A percentile compares a stretch with the other conserved stretches of the same genome.
These are phyloP conservation scores for Chimonanthus praecox DNA, from an alignment of 164 flowering plant genomes.

Conservation along the genomic window DNA sequence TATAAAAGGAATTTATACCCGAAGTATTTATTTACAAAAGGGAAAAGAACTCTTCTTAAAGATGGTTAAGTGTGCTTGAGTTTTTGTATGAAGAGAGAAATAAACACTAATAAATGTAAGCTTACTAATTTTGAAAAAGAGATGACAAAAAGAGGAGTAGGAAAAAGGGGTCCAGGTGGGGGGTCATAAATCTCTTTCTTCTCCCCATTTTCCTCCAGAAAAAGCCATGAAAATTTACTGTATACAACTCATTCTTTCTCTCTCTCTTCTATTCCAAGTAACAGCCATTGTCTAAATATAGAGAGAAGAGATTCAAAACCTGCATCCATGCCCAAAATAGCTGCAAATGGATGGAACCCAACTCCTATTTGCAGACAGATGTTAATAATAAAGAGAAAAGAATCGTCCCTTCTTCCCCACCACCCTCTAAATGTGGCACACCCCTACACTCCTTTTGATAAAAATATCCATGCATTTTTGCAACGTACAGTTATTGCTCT, in stretches of 20 bases:
- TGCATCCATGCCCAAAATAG: constrained; percentile 1
- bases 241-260: not conserved
- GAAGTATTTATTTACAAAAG: no score
- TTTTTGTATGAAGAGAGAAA: no score
- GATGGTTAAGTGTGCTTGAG: no score
- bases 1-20: no score
- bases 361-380: not conserved
- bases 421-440: constrained; percentile 5
- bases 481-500: not conserved
- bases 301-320: not conserved
- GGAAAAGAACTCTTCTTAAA: no score
- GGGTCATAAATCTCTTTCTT: no score
- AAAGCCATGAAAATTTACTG: not conserved
- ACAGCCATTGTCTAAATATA: not conserved
- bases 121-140: no score
- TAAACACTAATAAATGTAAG: no score
- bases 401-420: not conserved
- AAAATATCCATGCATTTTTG: not conserved
- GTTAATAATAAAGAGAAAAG: no score
- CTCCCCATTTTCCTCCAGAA: no score
- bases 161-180: no score
- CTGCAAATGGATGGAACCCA: not conserved
- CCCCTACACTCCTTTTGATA: not conserved
- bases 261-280: constrained; percentile 1
- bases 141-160: no score